A percentile compares a stretch with the other conserved stretches of the same genome.
phyloP scores from a whole-genome alignment of 2,329 filamentous ascomycete genomes.

The Lachnellula subtilissima region DNA sequence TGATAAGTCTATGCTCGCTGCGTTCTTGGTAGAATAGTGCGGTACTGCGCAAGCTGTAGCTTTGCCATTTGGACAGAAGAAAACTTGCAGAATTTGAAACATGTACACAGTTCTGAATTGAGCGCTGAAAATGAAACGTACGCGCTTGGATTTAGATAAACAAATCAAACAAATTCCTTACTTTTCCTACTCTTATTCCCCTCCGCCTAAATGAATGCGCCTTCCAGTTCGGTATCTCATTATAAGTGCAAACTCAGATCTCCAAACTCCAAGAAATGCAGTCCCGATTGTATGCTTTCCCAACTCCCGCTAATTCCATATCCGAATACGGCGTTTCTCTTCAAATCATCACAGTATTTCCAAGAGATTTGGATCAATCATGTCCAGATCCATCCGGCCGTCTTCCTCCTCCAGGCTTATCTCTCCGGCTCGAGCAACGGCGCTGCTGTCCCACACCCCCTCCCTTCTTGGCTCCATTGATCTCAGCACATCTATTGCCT shows the following conservation, averaged over 20 bases:
- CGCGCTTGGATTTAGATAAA: neutral
- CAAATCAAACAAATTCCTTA: neutral
- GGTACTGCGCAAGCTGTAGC: neutral
- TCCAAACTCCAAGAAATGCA: neutral
- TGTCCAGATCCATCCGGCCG: neutral
- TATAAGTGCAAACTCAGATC: neutral
- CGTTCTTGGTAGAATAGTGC: too few species aligned
- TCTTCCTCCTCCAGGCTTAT: constrained; percentile 6
- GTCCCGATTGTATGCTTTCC: neutral
- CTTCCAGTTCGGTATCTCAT: neutral
- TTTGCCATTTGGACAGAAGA: neutral
- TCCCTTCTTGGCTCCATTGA: constrained; percentile 18
- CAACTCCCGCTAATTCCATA: neutral
- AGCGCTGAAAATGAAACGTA: neutral
- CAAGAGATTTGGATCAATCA: neutral
- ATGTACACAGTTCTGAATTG: too few species aligned
- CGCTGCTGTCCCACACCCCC: constrained; percentile 20
- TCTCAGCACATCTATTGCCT: constrained; percentile 19
- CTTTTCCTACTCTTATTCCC: neutral
- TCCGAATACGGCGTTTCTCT: neutral
- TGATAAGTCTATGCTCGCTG: too few species aligned
- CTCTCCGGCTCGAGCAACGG: constrained; percentile 4
- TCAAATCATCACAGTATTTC: neutral
- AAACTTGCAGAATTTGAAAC: too few species aligned
- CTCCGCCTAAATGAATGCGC: neutral